These are phyloP conservation scores for Candida dajiaensis DNA, from an alignment of 805 yeast species.

Conservation along the genomic window DNA sequence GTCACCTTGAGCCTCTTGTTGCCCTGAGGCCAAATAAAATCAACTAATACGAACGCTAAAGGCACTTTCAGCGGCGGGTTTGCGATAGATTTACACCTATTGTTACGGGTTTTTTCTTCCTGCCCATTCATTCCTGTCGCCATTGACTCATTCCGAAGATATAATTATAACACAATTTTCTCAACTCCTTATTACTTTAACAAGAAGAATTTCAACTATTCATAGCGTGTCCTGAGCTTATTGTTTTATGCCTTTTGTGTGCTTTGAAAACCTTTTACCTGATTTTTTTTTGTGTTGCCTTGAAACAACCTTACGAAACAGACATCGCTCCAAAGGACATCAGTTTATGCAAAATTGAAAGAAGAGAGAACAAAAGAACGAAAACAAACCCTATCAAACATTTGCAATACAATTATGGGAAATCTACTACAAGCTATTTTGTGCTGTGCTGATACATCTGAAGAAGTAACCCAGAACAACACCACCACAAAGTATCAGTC, in stretches of 20 bases:
- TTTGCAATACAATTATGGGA: constrained; percentile 25
- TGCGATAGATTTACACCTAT: background rate
- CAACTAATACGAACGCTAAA: background rate
- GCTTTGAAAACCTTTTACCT: background rate
- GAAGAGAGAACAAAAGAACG: background rate
- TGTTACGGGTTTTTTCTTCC: background rate
- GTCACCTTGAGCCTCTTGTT: background rate
- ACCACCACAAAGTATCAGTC: constrained; percentile 14
- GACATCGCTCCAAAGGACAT: background rate
- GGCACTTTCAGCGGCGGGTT: background rate
- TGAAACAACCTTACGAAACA: background rate
- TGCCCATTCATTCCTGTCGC: background rate
- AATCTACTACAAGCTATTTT: constrained; percentile 28
- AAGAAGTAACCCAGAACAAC: constrained; percentile 14
- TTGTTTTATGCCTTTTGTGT: background rate
- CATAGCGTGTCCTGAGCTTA: background rate
- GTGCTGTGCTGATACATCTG: constrained; percentile 27
- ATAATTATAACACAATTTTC: background rate
- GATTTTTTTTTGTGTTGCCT: background rate
- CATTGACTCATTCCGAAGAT: background rate
- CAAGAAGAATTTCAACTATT: background rate
- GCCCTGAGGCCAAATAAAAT: background rate
- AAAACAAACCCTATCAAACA: background rate
- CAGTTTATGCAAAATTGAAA: background rate
- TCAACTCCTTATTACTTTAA: background rate